Evolutionary conservation across 441 rosid genomes (phyloP).

Genomic region (Raphanus hybrid): DNA sequence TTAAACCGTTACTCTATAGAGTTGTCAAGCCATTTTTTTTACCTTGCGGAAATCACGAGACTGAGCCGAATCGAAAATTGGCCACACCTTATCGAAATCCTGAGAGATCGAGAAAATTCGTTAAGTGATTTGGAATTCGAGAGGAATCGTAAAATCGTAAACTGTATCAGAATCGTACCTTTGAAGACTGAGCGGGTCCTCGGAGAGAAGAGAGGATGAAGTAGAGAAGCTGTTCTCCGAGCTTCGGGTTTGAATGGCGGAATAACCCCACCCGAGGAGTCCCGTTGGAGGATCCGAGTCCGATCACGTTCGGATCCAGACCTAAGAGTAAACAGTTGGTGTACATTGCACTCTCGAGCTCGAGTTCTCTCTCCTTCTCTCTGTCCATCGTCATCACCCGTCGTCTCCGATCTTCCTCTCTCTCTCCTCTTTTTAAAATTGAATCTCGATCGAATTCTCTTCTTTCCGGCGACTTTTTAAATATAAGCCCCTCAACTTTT

Average conservation of each 20-base stretch:
- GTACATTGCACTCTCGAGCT: slow-evolving; percentile 99
- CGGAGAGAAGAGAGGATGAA: slow-evolving; percentile 98
- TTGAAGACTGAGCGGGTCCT: slow-evolving; percentile 95
- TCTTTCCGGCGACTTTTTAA: slow-evolving; percentile 45
- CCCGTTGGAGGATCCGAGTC: slow-evolving; percentile 80
- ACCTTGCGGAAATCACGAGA: slow-evolving; percentile 99
- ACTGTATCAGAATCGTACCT: slow-evolving; percentile 47
- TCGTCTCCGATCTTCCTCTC: slow-evolving; percentile 39
- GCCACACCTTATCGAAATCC: slow-evolving; percentile 99
- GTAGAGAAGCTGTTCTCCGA: slow-evolving; percentile 99
- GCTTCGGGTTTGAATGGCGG: slow-evolving; percentile 99
- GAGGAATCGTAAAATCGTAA: too few relatives aligned
- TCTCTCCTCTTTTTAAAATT: slow-evolving; percentile 27
- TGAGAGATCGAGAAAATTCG: slow-evolving; percentile 53
- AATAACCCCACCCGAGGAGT: slow-evolving; percentile 91
- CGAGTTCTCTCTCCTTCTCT: slow-evolving; percentile 99
- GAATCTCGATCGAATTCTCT: slow-evolving; percentile 47
- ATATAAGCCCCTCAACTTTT: slow-evolving; percentile 17
- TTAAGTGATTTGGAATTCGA: too few relatives aligned
- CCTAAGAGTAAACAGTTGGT: slow-evolving; percentile 96
- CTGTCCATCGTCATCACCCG: slow-evolving; percentile 95
- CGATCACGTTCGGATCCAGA: slow-evolving; percentile 91
- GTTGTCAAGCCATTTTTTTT: not conserved
- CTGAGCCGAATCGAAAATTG: slow-evolving; percentile 99
- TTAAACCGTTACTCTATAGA: not conserved